These are phyloP conservation scores for Gigaspora rosea DNA, from an alignment of 192 early-diverging fungal species.

Conservation along the genomic window DNA sequence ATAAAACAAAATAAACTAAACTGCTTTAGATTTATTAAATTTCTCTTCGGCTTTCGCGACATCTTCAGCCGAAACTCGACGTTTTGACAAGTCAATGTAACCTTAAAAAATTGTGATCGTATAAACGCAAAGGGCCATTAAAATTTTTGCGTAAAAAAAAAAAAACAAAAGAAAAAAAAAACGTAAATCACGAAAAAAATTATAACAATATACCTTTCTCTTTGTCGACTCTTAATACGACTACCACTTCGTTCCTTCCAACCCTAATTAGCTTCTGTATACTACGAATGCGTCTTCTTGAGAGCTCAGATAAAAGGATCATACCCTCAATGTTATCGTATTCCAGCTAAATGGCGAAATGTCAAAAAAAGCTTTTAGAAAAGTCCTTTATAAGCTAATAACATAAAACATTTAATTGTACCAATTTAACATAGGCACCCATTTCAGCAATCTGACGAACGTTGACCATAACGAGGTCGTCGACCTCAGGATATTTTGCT, in stretches of 20 bases:
- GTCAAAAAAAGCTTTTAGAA: background rate
- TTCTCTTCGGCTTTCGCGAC: slow-evolving; percentile 88
- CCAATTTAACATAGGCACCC: slow-evolving; percentile 93
- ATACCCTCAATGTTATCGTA: slow-evolving; percentile 98
- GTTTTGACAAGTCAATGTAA: slow-evolving; percentile 98
- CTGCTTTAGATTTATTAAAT: slow-evolving; percentile 91
- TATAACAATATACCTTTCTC: slow-evolving; percentile 74
- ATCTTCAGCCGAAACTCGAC: slow-evolving; percentile 87
- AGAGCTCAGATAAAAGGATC: slow-evolving; percentile 92
- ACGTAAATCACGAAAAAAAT: no score
- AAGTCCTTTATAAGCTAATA: background rate
- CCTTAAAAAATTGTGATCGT: slow-evolving; percentile 45
- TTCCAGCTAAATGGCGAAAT: slow-evolving; percentile 58
- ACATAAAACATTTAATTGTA: slow-evolving; percentile 27
- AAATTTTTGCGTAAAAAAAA: slow-evolving; percentile 11
- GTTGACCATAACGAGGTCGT: slow-evolving; percentile 96
- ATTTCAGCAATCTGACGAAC: slow-evolving; percentile 94
- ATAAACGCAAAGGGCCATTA: no score
- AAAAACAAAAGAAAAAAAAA: slow-evolving; percentile 6
- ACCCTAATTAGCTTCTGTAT: slow-evolving; percentile 95
- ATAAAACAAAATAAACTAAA: slow-evolving; percentile 25
- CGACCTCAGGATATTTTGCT: slow-evolving; percentile 88
- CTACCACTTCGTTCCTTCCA: slow-evolving; percentile 89
- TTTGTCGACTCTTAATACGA: slow-evolving; percentile 93
- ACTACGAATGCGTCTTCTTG: slow-evolving; percentile 92